Percentiles rank a stretch among this genome's conserved stretches.
phyloP scores from a whole-genome alignment of 2,329 filamentous ascomycete species.

The Cordyceps javanica region DNA sequence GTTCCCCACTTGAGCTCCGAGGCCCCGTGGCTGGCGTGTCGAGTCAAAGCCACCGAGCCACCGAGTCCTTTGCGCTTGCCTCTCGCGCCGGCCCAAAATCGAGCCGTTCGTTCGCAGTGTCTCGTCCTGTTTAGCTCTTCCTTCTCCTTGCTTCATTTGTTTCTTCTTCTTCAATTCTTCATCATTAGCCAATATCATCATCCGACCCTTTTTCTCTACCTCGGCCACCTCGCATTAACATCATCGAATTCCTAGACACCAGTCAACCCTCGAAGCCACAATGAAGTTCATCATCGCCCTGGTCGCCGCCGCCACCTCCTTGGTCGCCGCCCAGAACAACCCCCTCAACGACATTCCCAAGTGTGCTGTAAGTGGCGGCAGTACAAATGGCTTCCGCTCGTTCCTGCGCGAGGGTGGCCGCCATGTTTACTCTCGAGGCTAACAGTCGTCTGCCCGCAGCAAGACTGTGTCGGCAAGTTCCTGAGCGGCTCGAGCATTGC shows the following conservation, averaged over 20 bases:
- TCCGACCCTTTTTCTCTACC: background rate
- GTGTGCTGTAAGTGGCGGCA: conserved; percentile 32
- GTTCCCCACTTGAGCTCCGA: conserved; percentile 1
- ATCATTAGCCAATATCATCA: background rate
- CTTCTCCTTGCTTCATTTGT: background rate
- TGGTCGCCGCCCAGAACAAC: conserved; percentile 27
- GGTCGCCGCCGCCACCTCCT: conserved; percentile 24
- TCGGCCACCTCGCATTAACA: background rate
- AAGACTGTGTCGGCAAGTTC: conserved; percentile 27
- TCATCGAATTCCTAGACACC: background rate
- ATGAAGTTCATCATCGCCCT: conserved; percentile 32
- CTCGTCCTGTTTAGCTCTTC: background rate
- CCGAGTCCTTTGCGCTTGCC: background rate
- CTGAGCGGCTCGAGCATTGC: conserved; percentile 28
- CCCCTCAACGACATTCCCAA: conserved; percentile 24
- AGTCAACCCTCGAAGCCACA: conserved; percentile 13
- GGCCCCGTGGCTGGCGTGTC: background rate
- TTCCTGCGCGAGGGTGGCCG: background rate
- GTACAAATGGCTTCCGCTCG: background rate
- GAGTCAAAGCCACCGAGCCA: background rate
- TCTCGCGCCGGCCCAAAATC: background rate
- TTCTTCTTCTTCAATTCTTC: background rate
- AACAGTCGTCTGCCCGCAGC: background rate
- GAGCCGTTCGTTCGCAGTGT: background rate
- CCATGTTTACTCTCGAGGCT: background rate